Base-by-base conservation (phyloP, 352 stramenopile species). In the Phytopythium delawarense region DNA sequence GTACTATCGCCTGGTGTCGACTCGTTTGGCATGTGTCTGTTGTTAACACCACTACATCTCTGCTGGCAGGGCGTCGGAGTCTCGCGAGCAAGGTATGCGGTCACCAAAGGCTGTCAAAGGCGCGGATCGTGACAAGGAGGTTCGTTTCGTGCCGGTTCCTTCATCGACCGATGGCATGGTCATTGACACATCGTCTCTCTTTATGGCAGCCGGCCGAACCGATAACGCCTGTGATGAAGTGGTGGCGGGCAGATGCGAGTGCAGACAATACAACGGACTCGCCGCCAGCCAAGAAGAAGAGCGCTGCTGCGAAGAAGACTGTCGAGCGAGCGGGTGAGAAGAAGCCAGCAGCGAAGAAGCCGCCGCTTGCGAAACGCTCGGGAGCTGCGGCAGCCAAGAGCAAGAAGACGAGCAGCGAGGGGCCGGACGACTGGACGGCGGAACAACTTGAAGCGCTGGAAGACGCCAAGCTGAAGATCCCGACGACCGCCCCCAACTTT, bases 401-500 rank as follows among this genome's bases (percentile, higher is more conserved):
- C 51, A 74, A 71, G 34, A 69, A 57, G 21, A 34, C 69, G 0
- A 35, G 34, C 13, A 59, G 71, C 54, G 49, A 37, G 34, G 66
- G 78, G 39, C 64, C 37, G 4, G 68, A 73, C 32, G 59, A 75
- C 1, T 92, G 84, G 84, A 86, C 63, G 7, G 52, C 73, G 1
- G 65, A 68, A 8, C 81, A 92, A 56, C 52, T 86, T 2, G 57
- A 79, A 39, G 78, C 78, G 25, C 70, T 92, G 34, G 64, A 69
- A 9, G 66, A 76, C 11, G 84, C 81, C 5, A 91, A 91, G 60
- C 60, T 80, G 32, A 60, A 80, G 44, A 76, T 92, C n/a, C 71
- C 76, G 12, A 88, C 84, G 28, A 91, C 79, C 15, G 74, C 68
- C 9, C 51, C 66, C 5, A 89, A 88, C 48, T 92, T 89, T 37